Conservation (phyloP, 2,329 filamentous ascomycete species). For the Aspergillus hiratsukae region DNA sequence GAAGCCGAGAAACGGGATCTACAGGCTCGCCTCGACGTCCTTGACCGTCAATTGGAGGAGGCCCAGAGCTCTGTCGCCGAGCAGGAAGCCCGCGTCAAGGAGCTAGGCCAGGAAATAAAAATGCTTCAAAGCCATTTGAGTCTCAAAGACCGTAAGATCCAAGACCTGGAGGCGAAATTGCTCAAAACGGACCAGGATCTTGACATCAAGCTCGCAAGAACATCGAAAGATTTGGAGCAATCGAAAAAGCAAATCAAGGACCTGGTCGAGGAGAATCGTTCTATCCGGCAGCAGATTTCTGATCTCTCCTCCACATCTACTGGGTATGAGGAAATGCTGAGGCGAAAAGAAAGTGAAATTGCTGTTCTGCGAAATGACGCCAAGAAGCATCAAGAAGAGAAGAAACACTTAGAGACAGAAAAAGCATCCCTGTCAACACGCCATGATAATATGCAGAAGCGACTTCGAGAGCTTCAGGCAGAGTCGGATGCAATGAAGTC, state of each 20-base stretch:
- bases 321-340: slow-evolving; percentile 89
- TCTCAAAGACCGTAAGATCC: slow-evolving; percentile 82
- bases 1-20: slow-evolving; percentile 82
- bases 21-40: slow-evolving; percentile 59
- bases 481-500: slow-evolving; percentile 82
- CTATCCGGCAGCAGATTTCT: slow-evolving; percentile 77
- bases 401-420: slow-evolving; percentile 72
- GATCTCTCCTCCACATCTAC: slow-evolving; percentile 88
- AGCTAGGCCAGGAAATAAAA: slow-evolving; percentile 76
- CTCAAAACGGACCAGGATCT: slow-evolving; percentile 83
- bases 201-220: slow-evolving; percentile 73
- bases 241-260: slow-evolving; percentile 71
- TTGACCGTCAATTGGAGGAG: slow-evolving; percentile 68
- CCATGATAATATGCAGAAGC: slow-evolving; percentile 71
- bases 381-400: slow-evolving; percentile 76
- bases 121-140: slow-evolving; percentile 87
- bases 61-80: slow-evolving; percentile 67
- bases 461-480: slow-evolving; percentile 78
- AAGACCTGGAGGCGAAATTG: slow-evolving; percentile 79
- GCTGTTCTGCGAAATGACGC: slow-evolving; percentile 79
- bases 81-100: slow-evolving; percentile 70
- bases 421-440: slow-evolving; percentile 66
- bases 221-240: slow-evolving; percentile 74
- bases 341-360: slow-evolving; percentile 91
- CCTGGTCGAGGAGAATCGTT: slow-evolving; percentile 72